Conservation (phyloP, 345 rosid species). For the Pistacia vera region DNA sequence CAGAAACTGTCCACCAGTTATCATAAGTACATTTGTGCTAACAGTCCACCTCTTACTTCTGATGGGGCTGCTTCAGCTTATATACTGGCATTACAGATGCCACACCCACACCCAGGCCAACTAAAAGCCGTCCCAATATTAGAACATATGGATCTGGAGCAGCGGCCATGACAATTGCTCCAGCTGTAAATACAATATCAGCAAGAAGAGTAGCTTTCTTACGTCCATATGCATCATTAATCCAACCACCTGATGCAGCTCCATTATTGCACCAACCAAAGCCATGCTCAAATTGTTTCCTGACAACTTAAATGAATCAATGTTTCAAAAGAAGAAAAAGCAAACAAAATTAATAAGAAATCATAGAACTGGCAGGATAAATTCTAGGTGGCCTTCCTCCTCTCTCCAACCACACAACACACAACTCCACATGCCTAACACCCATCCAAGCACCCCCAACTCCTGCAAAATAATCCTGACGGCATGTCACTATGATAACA, state of each 20-base stretch:
- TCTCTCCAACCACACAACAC: background rate
- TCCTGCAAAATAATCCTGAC: background rate
- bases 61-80: constrained; percentile 97
- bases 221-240: constrained; percentile 87
- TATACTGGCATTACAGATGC: constrained; percentile 98
- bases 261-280: constrained; percentile 91
- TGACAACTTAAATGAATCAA: constrained; percentile 35
- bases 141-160: constrained; percentile 94
- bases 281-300: constrained; percentile 99
- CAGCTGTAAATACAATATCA: constrained; percentile 77
- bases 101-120: constrained; percentile 85
- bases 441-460: background rate
- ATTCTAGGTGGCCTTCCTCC: background rate
- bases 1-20: constrained; percentile 95
- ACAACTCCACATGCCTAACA: background rate
- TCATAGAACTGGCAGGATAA: background rate
- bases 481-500: background rate
- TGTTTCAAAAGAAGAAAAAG: background rate
- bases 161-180: constrained; percentile 82
- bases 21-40: constrained; percentile 98
- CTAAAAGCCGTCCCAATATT: constrained; percentile 77
- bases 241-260: constrained; percentile 96
- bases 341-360: background rate
- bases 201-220: constrained; percentile 90
- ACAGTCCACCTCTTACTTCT: constrained; percentile 96